Percentiles rank a stretch among this genome's conserved stretches.
phyloP scores from a whole-genome alignment of 768 basidiomycete species.

The Dacryopinax primogenitus region DNA sequence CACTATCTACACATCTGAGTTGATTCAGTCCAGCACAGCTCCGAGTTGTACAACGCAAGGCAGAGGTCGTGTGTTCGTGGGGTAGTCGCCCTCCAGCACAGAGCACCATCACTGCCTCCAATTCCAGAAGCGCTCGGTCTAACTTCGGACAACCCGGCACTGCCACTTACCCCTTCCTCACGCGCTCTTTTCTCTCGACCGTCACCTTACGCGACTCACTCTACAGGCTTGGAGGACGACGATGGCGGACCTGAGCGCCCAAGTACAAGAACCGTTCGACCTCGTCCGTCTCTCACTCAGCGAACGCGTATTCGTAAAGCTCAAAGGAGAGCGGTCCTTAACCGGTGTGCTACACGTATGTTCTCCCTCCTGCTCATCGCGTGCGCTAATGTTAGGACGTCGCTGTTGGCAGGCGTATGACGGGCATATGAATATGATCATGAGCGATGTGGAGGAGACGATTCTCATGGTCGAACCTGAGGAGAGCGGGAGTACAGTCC shows the following conservation, averaged over 20 bases:
- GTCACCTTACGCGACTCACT: too few relatives aligned
- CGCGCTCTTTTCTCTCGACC: too few relatives aligned
- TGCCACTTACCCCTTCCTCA: too few relatives aligned
- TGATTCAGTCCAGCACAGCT: too few relatives aligned
- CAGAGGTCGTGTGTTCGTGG: too few relatives aligned
- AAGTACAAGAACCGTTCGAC: constrained; percentile 91
- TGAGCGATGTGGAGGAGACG: constrained; percentile 95
- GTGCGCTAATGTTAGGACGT: background rate
- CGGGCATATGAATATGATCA: constrained; percentile 99
- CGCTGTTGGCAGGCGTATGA: constrained; percentile 83
- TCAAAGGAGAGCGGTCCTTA: constrained; percentile 86
- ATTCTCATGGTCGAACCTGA: constrained; percentile 84
- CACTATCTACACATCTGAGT: too few relatives aligned
- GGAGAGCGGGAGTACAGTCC: constrained; percentile 18
- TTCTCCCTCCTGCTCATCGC: background rate
- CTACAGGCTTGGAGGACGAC: background rate
- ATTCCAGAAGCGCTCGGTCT: too few relatives aligned
- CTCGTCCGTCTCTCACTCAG: constrained; percentile 90
- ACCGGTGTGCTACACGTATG: constrained; percentile 85
- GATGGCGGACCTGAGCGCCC: constrained; percentile 24
- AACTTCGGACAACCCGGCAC: too few relatives aligned
- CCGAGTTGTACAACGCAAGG: too few relatives aligned
- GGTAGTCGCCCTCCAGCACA: too few relatives aligned
- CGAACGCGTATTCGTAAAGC: constrained; percentile 96
- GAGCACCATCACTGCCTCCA: too few relatives aligned